A percentile compares a stretch with the other conserved stretches of the same genome.
Conservation (phyloP, 2,329 filamentous ascomycete species). For the Cladosporium oxysporum region DNA sequence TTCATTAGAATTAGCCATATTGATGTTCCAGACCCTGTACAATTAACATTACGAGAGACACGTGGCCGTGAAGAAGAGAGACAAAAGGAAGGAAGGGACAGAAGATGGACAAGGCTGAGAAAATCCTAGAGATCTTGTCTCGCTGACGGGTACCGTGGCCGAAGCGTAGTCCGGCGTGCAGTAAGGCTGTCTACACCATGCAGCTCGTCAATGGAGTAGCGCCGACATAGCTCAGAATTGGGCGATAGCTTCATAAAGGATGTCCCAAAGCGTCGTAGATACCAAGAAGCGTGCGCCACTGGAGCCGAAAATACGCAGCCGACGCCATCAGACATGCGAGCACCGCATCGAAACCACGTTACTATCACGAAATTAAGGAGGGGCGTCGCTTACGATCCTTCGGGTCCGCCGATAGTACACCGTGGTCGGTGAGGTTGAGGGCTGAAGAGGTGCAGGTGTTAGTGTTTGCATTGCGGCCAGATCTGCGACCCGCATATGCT, state of each 20-base stretch:
- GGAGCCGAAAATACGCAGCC: neutral
- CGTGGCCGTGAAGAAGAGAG: neutral
- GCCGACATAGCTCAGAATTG: neutral
- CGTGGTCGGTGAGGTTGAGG: neutral
- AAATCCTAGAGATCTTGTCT: neutral
- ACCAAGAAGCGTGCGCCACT: neutral
- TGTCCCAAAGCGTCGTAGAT: neutral
- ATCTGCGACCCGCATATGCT: constrained; percentile 10
- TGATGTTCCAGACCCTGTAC: neutral
- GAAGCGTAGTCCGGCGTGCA: neutral
- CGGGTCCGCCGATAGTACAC: neutral
- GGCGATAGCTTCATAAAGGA: neutral
- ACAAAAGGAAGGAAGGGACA: neutral
- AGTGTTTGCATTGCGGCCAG: neutral
- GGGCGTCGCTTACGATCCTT: constrained; percentile 6
- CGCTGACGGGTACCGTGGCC: neutral
- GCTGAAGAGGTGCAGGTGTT: neutral
- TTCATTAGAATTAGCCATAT: constrained; percentile 1
- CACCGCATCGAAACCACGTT: neutral
- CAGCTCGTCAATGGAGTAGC: neutral
- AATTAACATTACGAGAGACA: neutral
- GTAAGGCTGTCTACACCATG: neutral
- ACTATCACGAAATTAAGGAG: neutral
- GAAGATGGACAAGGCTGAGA: neutral
- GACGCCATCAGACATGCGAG: neutral